These are phyloP conservation scores for Nidularia sp. DNA, from an alignment of 768 basidiomycete species.

Conservation along the genomic window DNA sequence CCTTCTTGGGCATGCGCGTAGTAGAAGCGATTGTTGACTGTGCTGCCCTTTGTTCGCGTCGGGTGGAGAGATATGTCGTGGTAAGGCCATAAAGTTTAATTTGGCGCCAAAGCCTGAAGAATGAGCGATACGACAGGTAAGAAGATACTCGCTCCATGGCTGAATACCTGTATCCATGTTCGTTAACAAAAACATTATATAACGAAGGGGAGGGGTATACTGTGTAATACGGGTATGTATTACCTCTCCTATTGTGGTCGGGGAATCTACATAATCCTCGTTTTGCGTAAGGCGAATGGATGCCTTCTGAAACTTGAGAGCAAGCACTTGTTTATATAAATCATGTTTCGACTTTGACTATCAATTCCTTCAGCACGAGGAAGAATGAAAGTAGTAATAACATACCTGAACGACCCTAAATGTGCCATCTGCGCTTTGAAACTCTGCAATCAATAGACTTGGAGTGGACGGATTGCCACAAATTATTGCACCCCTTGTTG, in stretches of 20 bases:
- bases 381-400: slow-evolving; percentile 3
- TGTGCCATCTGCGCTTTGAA: slow-evolving; percentile 71
- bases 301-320: slow-evolving; percentile 65
- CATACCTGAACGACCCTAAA: slow-evolving; percentile 75
- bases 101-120: slow-evolving; percentile 53
- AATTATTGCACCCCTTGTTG: slow-evolving; percentile 77
- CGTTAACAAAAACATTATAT: background rate
- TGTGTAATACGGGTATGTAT: slow-evolving; percentile 54
- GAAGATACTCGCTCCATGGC: slow-evolving; percentile 21
- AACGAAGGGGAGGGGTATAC: slow-evolving; percentile 18
- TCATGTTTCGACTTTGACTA: slow-evolving; percentile 83
- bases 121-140: slow-evolving; percentile 33
- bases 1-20: slow-evolving; percentile 15
- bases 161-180: slow-evolving; percentile 20
- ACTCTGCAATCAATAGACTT: slow-evolving; percentile 77
- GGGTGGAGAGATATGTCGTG: slow-evolving; percentile 25
- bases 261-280: slow-evolving; percentile 63
- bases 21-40: slow-evolving; percentile 8
- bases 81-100: slow-evolving; percentile 39
- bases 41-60: slow-evolving; percentile 22
- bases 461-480: slow-evolving; percentile 87
- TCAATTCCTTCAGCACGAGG: slow-evolving; percentile 3
- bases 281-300: slow-evolving; percentile 71
- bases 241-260: slow-evolving; percentile 62
- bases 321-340: slow-evolving; percentile 75